Evolutionary conservation across 345 rosid species (phyloP).

Genomic region (Linum tenue): DNA sequence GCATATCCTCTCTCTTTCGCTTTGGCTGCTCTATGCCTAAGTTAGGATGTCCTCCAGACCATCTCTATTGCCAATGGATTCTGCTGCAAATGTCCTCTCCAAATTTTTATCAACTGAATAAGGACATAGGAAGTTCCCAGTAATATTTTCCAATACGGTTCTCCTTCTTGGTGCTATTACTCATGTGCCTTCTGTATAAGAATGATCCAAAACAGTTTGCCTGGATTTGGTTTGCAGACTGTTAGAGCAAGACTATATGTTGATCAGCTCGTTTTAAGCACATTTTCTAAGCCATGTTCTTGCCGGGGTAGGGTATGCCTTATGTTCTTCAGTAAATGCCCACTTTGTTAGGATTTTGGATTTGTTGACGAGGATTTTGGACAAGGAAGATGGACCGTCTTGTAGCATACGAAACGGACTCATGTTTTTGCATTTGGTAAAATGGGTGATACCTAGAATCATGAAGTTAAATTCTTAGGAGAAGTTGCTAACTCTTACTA

Average conservation of each 20-base stretch:
- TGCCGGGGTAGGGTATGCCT: constrained; percentile 76
- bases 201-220: constrained; percentile 41
- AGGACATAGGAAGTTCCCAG: constrained; percentile 28
- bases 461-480: constrained; percentile 34
- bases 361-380: constrained; percentile 52
- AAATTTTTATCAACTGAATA: constrained; percentile 24
- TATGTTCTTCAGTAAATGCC: constrained; percentile 46
- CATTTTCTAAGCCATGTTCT: constrained; percentile 19
- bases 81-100: constrained; percentile 47
- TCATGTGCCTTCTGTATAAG: constrained; percentile 42
- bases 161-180: constrained; percentile 69
- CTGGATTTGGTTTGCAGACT: constrained; percentile 50
- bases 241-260: constrained; percentile 42
- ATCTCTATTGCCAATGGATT: constrained; percentile 46
- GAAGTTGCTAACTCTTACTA: constrained; percentile 35
- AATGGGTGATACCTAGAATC: constrained; percentile 65
- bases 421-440: constrained; percentile 74
- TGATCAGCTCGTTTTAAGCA: constrained; percentile 27
- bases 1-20: constrained; percentile 50
- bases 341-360: constrained; percentile 39
- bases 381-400: constrained; percentile 42
- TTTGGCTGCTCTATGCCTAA: constrained; percentile 77
- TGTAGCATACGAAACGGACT: constrained; percentile 48
- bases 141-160: constrained; percentile 49
- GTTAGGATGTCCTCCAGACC: constrained; percentile 74